Evolutionary conservation across 1,284 basidiomycete species (phyloP).

Genomic region (Naganishia sp.): DNA sequence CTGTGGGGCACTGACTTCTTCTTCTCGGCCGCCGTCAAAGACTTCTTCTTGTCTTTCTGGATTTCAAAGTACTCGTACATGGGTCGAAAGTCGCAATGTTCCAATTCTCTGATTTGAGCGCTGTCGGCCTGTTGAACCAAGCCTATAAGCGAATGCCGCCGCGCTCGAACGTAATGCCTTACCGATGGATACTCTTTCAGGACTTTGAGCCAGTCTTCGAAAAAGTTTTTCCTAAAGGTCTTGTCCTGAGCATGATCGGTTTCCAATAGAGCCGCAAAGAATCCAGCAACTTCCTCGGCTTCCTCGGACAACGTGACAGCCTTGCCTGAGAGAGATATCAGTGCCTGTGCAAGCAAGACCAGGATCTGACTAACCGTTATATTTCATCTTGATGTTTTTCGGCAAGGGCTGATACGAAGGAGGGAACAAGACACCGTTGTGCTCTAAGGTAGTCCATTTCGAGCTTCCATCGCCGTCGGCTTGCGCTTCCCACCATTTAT

Average conservation of each 20-base stretch:
- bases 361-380: constrained; percentile 68
- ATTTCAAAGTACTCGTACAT: constrained; percentile 92
- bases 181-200: constrained; percentile 85
- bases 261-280: constrained; percentile 91
- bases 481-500: constrained; percentile 72
- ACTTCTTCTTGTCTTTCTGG: constrained; percentile 91
- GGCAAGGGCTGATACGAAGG: constrained; percentile 90
- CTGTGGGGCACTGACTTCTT: constrained; percentile 59
- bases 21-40: constrained; percentile 80
- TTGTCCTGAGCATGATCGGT: constrained; percentile 88
- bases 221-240: constrained; percentile 94
- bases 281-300: constrained; percentile 95
- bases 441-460: constrained; percentile 92
- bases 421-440: constrained; percentile 94
- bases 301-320: constrained; percentile 76
- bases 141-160: neutral
- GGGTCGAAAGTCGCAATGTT: constrained; percentile 87
- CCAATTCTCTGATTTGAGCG: constrained; percentile 74
- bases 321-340: constrained; percentile 61
- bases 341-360: neutral
- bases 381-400: constrained; percentile 86
- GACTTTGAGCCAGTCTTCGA: constrained; percentile 80
- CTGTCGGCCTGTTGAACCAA: constrained; percentile 58
- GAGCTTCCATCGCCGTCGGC: constrained; percentile 68
- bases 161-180: constrained; percentile 29